Base-by-base conservation (phyloP, 345 rosid species). In the Cardamine resedifolia region DNA sequence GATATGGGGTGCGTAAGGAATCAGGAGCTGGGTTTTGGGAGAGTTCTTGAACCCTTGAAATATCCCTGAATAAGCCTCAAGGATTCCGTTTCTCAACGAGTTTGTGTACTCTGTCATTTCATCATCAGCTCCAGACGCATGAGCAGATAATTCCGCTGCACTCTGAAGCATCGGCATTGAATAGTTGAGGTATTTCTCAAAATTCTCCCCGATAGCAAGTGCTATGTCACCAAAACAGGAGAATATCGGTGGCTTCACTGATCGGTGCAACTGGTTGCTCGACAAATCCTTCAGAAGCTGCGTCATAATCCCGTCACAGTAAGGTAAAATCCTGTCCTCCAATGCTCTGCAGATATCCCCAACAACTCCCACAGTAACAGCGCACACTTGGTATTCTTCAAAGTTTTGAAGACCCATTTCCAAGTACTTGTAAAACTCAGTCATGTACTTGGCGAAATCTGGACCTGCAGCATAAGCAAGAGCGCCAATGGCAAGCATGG, bases 381-480 rank as follows among this genome's bases (percentile, higher is more conserved):
- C 87, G 66, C 94, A 87, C 10, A 87, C 91, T 66, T 86, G 91
- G 64, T 86, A 86, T 64, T 86, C 90, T 79, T 86, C 91, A 55
- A 85, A 88, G 80, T 88, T 88, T 67, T 86, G 94, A 72, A 86
- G 94, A 58, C 94, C 94, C 85, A 82, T 79, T 66, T 88, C 94
- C 80, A 86, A 76, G 73, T 86, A 88, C 77, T 82, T 85, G 71
- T 86, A 86, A 41, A 86, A 83, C 79, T 86, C 91, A 7, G 89
- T 83, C 94, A 88, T 85, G 81, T 88, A 88, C 71, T 86, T 88
- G 38, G 74, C 86, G 53, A 88, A 88, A 60, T 76, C 87, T 0
- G 84, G 83, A 24, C 91, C 94, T 5, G 86, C 72, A 43, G 88
- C 81, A 66, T 88, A 88, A 55, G 94, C 94, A 71, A 88, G 91